Evolutionary conservation across 2,329 filamentous ascomycete species (phyloP).

Genomic region (Colletotrichum incanum): DNA sequence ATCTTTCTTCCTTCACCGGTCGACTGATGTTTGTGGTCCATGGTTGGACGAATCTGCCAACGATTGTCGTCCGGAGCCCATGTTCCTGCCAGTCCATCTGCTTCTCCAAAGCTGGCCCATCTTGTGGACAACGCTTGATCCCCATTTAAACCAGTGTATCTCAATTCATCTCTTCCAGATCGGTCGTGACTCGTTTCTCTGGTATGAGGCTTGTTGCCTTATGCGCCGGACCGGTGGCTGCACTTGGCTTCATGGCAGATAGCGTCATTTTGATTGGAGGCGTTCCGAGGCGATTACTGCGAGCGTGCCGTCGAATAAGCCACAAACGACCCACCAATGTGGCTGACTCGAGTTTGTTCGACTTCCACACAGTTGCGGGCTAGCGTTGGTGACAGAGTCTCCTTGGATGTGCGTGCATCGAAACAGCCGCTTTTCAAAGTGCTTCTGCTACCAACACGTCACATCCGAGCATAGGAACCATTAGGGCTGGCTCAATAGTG

Average conservation of each 20-base stretch:
- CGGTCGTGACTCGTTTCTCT: not conserved
- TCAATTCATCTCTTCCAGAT: not conserved
- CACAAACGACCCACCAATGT: not conserved
- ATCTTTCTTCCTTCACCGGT: not conserved
- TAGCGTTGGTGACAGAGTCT: not conserved
- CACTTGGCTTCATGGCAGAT: not conserved
- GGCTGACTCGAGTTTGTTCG: not conserved
- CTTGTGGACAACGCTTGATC: too few species aligned
- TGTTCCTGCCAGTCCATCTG: too few species aligned
- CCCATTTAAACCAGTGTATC: not conserved
- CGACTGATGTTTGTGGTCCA: not conserved
- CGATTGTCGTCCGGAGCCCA: too few species aligned
- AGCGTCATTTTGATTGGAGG: not conserved
- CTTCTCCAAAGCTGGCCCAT: too few species aligned
- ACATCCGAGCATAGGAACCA: too few species aligned
- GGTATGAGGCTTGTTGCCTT: not conserved
- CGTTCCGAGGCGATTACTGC: not conserved
- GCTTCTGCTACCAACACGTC: not conserved
- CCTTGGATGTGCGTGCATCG: not conserved
- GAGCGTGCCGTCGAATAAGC: not conserved
- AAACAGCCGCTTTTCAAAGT: not conserved
- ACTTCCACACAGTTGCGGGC: not conserved
- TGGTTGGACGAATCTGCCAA: not conserved
- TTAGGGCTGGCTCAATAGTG: constrained; percentile 22
- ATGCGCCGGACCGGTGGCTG: not conserved